Conservation (phyloP, 306 rosid genomes). For the Rubus idaeus region DNA sequence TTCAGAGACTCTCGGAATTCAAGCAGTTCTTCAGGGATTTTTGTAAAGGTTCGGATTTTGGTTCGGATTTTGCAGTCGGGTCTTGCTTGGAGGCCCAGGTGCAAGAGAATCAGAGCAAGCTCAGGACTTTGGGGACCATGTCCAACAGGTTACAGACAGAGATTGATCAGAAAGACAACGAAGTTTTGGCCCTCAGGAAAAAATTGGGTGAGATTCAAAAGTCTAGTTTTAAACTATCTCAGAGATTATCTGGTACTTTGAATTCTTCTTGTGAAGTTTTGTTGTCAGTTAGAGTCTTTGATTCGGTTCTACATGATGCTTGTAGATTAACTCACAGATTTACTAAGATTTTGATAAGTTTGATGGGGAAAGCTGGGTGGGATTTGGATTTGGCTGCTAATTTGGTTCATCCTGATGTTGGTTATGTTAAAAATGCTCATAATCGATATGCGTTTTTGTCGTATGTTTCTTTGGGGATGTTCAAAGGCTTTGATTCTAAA, state of each 20-base stretch:
- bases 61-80: constrained; percentile 47
- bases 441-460: constrained; percentile 78
- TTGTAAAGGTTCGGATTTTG: constrained; percentile 29
- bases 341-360: constrained; percentile 69
- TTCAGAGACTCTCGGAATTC: constrained; percentile 73
- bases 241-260: constrained; percentile 57
- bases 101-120: constrained; percentile 92
- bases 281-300: constrained; percentile 70
- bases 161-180: constrained; percentile 79
- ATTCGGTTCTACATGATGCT: constrained; percentile 72
- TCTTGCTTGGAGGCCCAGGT: constrained; percentile 86
- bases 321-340: constrained; percentile 67
- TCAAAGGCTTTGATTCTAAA: constrained; percentile 57
- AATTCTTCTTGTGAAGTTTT: constrained; percentile 62
- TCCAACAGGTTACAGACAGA: constrained; percentile 76
- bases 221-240: constrained; percentile 53
- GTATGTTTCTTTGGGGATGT: constrained; percentile 84
- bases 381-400: constrained; percentile 80
- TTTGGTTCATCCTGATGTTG: constrained; percentile 62
- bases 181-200: constrained; percentile 51
- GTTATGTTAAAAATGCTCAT: constrained; percentile 67
- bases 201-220: constrained; percentile 64
- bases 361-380: constrained; percentile 94
- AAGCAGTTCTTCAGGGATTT: constrained; percentile 52
- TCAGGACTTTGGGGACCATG: constrained; percentile 76